phyloP scores from a whole-genome alignment of 306 rosid genomes.

The Acmispon strigosus region DNA sequence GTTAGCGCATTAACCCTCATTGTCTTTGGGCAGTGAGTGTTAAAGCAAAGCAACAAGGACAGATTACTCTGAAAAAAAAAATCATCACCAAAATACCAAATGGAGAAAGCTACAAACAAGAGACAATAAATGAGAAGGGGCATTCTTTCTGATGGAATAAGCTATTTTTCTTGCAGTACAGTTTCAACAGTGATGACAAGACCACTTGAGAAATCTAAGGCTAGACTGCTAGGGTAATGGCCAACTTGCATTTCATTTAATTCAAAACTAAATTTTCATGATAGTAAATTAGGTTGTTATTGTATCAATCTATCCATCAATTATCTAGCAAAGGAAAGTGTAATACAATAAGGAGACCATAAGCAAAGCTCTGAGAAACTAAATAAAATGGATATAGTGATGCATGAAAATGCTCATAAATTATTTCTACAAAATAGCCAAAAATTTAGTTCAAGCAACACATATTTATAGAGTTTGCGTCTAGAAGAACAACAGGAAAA shows the following conservation, averaged over 20 bases:
- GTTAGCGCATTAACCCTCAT: background rate
- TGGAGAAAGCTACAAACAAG: background rate
- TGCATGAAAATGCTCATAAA: constrained; percentile 4
- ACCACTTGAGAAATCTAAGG: background rate
- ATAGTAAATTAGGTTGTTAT: background rate
- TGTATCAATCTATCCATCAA: background rate
- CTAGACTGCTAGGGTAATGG: constrained; percentile 3
- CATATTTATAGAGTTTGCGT: constrained; percentile 28
- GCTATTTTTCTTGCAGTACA: background rate
- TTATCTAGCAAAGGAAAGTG: background rate
- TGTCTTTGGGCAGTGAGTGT: background rate
- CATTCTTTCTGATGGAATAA: background rate
- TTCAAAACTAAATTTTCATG: background rate
- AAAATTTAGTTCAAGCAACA: constrained; percentile 1
- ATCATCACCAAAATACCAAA: background rate
- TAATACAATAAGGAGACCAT: background rate
- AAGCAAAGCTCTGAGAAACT: background rate
- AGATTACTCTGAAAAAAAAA: background rate
- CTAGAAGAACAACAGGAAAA: constrained; percentile 25
- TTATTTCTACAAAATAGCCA: background rate
- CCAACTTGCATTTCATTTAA: constrained; percentile 5
- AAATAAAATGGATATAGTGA: background rate
- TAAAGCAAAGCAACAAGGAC: background rate
- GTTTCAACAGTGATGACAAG: background rate
- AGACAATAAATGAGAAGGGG: background rate